Evolutionary conservation across 1,139 yeast genomes (phyloP), one percentile per base, ranked within the genome.

Genomic region (Yamadazyma triangularis): DNA sequence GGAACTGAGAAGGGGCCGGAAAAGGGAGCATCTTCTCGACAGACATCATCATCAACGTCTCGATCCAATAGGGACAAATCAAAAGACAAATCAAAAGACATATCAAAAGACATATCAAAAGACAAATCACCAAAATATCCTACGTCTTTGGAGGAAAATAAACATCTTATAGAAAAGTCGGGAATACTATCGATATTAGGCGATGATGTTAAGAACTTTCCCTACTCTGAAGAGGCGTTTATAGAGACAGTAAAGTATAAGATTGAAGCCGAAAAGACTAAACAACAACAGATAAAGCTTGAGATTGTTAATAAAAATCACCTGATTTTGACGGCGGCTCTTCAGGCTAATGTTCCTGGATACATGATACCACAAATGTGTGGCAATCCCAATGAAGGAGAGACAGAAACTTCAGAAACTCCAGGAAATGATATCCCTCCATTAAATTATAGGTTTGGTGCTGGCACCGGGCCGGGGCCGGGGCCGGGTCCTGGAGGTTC

Each of bases 231-330:
- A 38, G 64, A 69, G 14, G 72, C 93, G 2, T 67, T 80, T 24
- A 54, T 70, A 16, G 80, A 77, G 42, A 77, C 89, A 0, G 59
- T 88, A 26, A 70, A 70, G 25, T 67, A 86, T 19, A 73, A 80
- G 35, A 60, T 77, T 2, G 93, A 86, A 51, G 94, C 84, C 49
- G 96, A 89, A 52, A 69, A 73, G 25, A 84, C 96, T 1, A 81
- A 81, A 44, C 96, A 88, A 53, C 94, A 84, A 44, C 81, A 68
- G 46, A 80, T 83, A 51, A 73, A 72, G 35, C 61, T 81, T 23
- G 95, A 88, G 50, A 61, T 71, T 24, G 67, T 82, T 20, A 70
- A 72, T 33, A 70, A 73, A 36, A 74, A 83, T 23, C 58, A 82
- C 25, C 79, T 77, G 35, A 64, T 88, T 15, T 48, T 88, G 30